Evolutionary conservation across 805 yeast genomes (phyloP), one percentile per base, ranked within the genome.

Genomic region (Candida sonorensis): DNA sequence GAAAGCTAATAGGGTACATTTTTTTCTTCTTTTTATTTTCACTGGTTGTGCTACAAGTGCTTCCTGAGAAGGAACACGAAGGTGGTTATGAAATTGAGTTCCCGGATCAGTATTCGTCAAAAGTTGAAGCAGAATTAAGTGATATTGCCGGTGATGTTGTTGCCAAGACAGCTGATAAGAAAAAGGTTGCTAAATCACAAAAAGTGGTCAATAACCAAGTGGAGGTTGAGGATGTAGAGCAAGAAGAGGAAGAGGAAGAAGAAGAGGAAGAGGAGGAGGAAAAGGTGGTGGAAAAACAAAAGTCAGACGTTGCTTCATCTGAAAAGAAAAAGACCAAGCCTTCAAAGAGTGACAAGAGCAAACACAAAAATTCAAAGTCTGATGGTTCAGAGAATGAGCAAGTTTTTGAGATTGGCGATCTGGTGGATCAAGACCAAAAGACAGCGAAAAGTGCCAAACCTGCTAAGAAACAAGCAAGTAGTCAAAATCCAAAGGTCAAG

Each of bases 1-100:
- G 69, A 44, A 69, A 67, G 36, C 36, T 66, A 16, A 10, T 67
- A 1, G 57, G 55, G 1, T 71, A 71, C 41, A 30, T 61, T 5
- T 10, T 57, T 5, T 45, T 65, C 7, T 46, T 69, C 28, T 20
- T 44, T 12, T 20, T 53, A 4, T 38, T 67, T 12, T 64, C 61
- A 4, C 38, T 55, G 3, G 31, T 63, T 23, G 47, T 67, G 13
- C 50, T 48, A 27, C 41, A 46, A 19, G 31, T 46, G 5, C 38
- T 59, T 1, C 54, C 59, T 3, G 49, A 44, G 11, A 44, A 42
- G 20, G 57, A 46, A 10, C 41, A 41, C 1, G 37, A 39, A 13
- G 42, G 40, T 3, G 37, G 31, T 13, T 45, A 47, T 25, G 57
- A 54, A 26, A 26, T 41, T 24, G 50, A 46, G 11, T 31, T 21